Base-by-base conservation (phyloP, 768 basidiomycete species). In the Chalciporus chontae region DNA sequence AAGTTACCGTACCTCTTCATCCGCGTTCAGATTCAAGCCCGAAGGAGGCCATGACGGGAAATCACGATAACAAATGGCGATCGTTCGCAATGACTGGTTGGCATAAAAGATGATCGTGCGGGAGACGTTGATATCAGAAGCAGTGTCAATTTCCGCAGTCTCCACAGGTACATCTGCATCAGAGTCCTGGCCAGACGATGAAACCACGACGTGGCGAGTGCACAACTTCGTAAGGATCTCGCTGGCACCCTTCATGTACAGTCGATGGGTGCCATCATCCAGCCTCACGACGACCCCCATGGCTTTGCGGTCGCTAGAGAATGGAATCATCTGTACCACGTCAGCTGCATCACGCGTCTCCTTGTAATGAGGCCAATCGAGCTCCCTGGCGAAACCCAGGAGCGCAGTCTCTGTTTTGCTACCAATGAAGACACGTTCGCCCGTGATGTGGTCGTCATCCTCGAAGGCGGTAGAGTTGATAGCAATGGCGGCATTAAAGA, bases 41-140 rank as follows among this genome's bases (percentile, higher is more conserved):
- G 56, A 48, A 4, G 94, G 94, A 10, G 95, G 95, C 94, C 95
- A 97, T 1, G 73, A 67, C 5, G 81, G 66, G 50, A 96, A 85
- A 63, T 99, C 94, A 42, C 84, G 79, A 64, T 97, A 97, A 67
- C 94, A 96, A 40, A 97, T 70, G 1, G 94, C 93, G 57, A 99
- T 90, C 2, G 96, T 97, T 43, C 95, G 83, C 9, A 97, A 83
- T 11, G 84, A 88, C 72, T 98, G 95, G 68, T 94, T 94, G 60
- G 94, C 94, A 67, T 99, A 98, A 70, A 96, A 95, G 57, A 95
- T 94, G 69, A 94, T 97, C 13, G 95, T 97, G 40, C 90, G 80
- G 23, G 77, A 79, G 65, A 97, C 91, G 64, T 97, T 97, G 61
- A 87, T 85, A 51, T 76, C 74, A 13, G 85, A 82, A 15, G 84